Evolutionary conservation across 768 basidiomycete species (phyloP).

Genomic region (Mycena venus): DNA sequence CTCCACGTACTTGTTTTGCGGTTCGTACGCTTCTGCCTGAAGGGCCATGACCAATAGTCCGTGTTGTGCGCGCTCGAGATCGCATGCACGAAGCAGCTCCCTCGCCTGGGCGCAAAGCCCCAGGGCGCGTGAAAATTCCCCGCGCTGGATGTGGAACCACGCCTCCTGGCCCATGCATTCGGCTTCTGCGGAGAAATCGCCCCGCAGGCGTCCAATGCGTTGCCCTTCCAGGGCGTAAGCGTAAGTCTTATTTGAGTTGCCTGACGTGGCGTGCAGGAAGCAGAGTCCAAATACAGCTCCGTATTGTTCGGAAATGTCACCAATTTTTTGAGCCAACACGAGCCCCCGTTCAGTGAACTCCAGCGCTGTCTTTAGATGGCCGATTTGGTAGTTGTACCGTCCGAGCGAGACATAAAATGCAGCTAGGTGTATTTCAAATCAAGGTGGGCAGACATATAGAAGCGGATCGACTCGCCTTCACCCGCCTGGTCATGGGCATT

Average conservation of each 20-base stretch:
- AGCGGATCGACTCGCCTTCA: neutral
- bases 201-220: neutral
- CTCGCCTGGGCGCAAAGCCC: neutral
- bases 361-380: neutral
- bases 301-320: neutral
- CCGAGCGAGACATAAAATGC: neutral
- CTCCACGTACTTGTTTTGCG: neutral
- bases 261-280: neutral
- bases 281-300: neutral
- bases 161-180: neutral
- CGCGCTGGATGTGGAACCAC: neutral
- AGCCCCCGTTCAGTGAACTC: neutral
- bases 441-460: no score
- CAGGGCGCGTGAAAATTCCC: neutral
- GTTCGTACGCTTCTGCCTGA: neutral
- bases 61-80: neutral
- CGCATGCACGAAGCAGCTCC: neutral
- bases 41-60: neutral
- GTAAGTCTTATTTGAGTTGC: neutral
- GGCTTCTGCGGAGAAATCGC: neutral
- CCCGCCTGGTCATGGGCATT: neutral
- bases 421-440: neutral
- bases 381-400: neutral
- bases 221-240: neutral
- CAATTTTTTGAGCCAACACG: neutral